phyloP scores from a whole-genome alignment of 139 green algal species.

The Gonium pectorale region DNA sequence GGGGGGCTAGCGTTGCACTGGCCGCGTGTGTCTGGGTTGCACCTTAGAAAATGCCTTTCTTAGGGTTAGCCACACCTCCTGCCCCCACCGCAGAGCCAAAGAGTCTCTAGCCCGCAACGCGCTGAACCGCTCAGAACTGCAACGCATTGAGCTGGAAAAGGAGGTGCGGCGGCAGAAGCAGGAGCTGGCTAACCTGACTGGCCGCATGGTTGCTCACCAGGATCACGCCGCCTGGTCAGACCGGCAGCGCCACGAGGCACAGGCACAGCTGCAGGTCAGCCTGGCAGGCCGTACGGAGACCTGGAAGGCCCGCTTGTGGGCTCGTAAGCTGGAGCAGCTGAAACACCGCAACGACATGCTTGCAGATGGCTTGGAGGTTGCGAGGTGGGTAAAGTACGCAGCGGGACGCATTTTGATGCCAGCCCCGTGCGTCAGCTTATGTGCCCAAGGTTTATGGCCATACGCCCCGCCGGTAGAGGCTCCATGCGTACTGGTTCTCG shows the following conservation, averaged over 20 bases:
- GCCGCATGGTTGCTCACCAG: conserved; percentile 49
- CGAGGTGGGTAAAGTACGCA: conserved; percentile 12
- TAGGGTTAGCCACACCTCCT: too few relatives aligned
- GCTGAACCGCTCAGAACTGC: conserved; percentile 65
- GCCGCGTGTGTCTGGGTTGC: too few relatives aligned
- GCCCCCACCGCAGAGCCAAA: conserved; percentile 49
- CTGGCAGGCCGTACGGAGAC: conserved; percentile 53
- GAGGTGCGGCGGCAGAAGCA: conserved; percentile 47
- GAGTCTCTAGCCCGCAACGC: conserved; percentile 61
- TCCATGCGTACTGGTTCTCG: too few relatives aligned
- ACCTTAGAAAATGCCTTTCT: too few relatives aligned
- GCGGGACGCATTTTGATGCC: not conserved
- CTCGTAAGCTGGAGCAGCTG: conserved; percentile 66
- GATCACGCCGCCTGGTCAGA: conserved; percentile 68
- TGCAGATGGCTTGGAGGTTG: conserved; percentile 60
- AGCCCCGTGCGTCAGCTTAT: not conserved
- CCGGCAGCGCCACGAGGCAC: conserved; percentile 63
- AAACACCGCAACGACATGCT: conserved; percentile 60
- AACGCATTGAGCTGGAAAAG: conserved; percentile 68
- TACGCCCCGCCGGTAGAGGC: too few relatives aligned
- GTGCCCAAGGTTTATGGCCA: too few relatives aligned
- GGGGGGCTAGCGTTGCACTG: too few relatives aligned
- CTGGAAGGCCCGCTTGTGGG: conserved; percentile 70
- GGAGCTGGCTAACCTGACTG: conserved; percentile 47
- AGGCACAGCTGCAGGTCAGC: conserved; percentile 54